phyloP scores from a whole-genome alignment of 305 asterid genomes.

The Fraxinus dipetala region DNA sequence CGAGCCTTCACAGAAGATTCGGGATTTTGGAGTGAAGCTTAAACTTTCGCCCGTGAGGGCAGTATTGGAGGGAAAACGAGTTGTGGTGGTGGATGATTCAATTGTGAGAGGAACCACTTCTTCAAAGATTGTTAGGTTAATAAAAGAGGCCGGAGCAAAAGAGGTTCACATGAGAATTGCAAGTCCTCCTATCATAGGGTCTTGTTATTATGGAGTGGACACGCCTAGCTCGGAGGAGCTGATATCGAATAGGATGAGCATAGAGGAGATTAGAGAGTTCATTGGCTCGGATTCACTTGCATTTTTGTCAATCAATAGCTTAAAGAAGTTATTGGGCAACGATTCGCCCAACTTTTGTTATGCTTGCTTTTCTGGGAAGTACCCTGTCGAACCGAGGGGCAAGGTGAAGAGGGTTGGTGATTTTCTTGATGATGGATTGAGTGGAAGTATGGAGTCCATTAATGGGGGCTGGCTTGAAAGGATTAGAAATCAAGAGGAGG shows the following conservation, averaged over 20 bases:
- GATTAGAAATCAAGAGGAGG: not conserved
- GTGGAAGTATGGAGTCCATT: not conserved
- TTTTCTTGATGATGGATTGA: not conserved
- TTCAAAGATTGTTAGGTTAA: slow-evolving; percentile 43
- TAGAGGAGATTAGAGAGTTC: not conserved
- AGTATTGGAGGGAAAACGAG: slow-evolving; percentile 44
- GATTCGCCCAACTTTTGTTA: slow-evolving; percentile 41
- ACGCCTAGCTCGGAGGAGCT: slow-evolving; percentile 47
- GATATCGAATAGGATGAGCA: not conserved
- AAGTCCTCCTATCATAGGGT: slow-evolving; percentile 46
- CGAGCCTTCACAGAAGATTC: not conserved
- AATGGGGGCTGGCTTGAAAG: slow-evolving; percentile 36
- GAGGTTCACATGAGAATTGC: slow-evolving; percentile 59
- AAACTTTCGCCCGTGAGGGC: not conserved
- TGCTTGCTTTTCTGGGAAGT: slow-evolving; percentile 46
- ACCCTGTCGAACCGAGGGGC: not conserved
- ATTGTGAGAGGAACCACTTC: slow-evolving; percentile 51
- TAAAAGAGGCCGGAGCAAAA: slow-evolving; percentile 14
- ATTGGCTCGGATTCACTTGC: slow-evolving; percentile 40
- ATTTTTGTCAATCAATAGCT: slow-evolving; percentile 41
- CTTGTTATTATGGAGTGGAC: slow-evolving; percentile 53
- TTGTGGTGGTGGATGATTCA: slow-evolving; percentile 52
- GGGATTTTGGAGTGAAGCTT: slow-evolving; percentile 1
- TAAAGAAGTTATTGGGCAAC: slow-evolving; percentile 27
- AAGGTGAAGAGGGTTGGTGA: not conserved